phyloP scores from a whole-genome alignment of 2,329 filamentous ascomycete genomes.

The Mariannaea sp. region DNA sequence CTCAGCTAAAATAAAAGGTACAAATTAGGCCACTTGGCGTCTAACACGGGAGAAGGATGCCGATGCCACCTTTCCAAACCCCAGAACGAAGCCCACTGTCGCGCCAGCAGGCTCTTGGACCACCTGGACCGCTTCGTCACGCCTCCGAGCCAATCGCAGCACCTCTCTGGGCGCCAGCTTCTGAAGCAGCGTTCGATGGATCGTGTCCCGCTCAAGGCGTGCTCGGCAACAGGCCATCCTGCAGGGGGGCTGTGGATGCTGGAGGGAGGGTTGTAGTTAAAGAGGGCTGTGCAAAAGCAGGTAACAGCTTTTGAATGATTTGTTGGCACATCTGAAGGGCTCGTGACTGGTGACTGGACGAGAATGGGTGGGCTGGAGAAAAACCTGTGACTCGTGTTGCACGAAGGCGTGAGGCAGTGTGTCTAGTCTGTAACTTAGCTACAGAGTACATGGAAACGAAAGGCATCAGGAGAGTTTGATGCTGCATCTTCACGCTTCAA shows the following conservation, averaged over 20 bases:
- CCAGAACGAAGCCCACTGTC: conserved; percentile 4
- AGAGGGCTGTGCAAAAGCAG: too few relatives aligned
- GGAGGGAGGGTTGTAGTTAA: too few relatives aligned
- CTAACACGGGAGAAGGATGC: conserved; percentile 15
- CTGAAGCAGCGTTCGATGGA: conserved; percentile 15
- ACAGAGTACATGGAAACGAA: too few relatives aligned
- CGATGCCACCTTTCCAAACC: neutral
- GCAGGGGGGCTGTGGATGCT: neutral
- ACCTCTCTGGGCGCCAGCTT: neutral
- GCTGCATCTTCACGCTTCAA: too few relatives aligned
- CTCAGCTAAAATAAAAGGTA: neutral
- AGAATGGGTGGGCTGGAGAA: too few relatives aligned
- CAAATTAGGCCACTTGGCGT: neutral
- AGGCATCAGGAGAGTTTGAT: too few relatives aligned
- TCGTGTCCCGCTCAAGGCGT: conserved; percentile 11
- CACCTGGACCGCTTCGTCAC: neutral
- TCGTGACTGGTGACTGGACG: too few relatives aligned
- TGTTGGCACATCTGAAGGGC: too few relatives aligned
- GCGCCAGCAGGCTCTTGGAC: conserved; percentile 8
- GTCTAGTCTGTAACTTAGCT: too few relatives aligned
- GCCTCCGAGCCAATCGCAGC: conserved; percentile 12
- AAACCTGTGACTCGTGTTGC: too few relatives aligned
- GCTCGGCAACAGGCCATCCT: neutral
- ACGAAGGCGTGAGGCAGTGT: too few relatives aligned
- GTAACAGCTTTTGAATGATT: too few relatives aligned